phyloP scores from a whole-genome alignment of 2,329 filamentous ascomycete species.

The Fusarium lyarnte region DNA sequence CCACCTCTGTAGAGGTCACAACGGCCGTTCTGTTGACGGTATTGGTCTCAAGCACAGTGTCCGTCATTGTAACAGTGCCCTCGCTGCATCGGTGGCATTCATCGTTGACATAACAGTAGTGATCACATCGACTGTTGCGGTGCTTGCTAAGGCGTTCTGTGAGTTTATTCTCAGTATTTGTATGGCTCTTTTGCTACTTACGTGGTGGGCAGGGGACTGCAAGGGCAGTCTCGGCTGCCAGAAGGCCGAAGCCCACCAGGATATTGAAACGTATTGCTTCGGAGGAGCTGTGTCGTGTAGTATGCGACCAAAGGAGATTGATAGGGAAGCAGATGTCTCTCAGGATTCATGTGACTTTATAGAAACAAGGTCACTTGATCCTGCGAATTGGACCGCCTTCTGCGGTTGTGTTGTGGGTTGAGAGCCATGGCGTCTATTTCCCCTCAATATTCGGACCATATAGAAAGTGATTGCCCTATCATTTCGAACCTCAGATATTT shows the following conservation, averaged over 20 bases:
- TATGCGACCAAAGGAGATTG: not conserved
- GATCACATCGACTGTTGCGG: not conserved
- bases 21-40: not conserved
- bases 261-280: constrained; percentile 1
- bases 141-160: not conserved
- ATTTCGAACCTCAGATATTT: too few species aligned
- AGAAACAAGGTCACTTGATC: not conserved
- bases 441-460: not conserved
- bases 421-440: not conserved
- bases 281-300: not conserved
- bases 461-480: not conserved
- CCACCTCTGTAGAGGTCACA: not conserved
- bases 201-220: constrained; percentile 4
- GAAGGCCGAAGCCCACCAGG: constrained; percentile 9
- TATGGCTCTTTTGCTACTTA: not conserved
- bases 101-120: not conserved
- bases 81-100: not conserved
- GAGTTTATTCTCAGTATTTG: not conserved
- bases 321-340: not conserved
- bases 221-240: constrained; percentile 7
- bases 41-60: not conserved
- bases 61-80: not conserved
- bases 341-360: not conserved
- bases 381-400: not conserved
- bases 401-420: not conserved